phyloP scores from a whole-genome alignment of 2,329 filamentous ascomycete genomes.

The Colletotrichum karsti region DNA sequence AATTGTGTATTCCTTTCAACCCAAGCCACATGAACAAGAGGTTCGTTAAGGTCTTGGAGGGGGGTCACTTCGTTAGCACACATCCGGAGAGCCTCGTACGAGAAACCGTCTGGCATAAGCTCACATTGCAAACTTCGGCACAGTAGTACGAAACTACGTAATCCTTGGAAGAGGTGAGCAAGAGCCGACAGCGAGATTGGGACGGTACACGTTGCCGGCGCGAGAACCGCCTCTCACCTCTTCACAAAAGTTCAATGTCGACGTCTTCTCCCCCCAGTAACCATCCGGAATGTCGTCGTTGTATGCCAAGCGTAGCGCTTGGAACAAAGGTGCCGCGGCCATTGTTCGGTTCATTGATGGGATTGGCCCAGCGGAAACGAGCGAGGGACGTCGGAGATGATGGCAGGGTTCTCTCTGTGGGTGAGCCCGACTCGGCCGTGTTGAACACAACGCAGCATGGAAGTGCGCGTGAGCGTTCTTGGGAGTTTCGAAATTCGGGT shows the following conservation, averaged over 20 bases:
- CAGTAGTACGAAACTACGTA: conserved; percentile 79
- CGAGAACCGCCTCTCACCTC: conserved; percentile 61
- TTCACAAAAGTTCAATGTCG: conserved; percentile 83
- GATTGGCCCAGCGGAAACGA: background rate
- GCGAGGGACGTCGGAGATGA: background rate
- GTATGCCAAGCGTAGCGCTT: conserved; percentile 21
- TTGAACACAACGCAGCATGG: too few relatives aligned
- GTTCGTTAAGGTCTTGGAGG: conserved; percentile 77
- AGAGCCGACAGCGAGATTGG: background rate
- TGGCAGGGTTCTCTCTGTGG: background rate
- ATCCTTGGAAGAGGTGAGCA: conserved; percentile 40
- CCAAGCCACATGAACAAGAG: conserved; percentile 83
- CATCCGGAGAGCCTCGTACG: background rate
- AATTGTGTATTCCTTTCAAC: conserved; percentile 77
- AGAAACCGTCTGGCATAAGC: background rate
- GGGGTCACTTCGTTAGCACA: background rate
- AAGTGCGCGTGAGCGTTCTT: background rate
- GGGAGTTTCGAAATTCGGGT: background rate
- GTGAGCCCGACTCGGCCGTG: too few relatives aligned
- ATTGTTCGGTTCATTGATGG: background rate
- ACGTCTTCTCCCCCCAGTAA: conserved; percentile 76
- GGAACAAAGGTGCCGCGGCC: conserved; percentile 13
- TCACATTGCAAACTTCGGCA: conserved; percentile 77
- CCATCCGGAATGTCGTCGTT: conserved; percentile 45
- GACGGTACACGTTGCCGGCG: background rate